Conservation (phyloP, 768 basidiomycete genomes). For the Lepiota subincarnata region DNA sequence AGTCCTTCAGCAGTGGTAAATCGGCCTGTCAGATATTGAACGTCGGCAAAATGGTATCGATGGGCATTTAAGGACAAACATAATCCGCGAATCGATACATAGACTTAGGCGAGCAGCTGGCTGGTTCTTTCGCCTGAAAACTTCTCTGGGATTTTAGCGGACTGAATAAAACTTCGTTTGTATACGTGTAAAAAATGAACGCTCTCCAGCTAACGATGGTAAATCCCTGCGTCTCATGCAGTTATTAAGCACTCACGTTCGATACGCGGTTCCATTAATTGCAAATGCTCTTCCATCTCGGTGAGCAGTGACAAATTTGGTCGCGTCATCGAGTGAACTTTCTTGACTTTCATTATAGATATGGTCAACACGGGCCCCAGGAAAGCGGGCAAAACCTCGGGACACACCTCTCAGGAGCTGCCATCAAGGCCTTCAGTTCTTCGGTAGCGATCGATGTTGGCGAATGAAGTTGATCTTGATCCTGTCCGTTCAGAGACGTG, state of each 20-base stretch:
- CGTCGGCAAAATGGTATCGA: background rate
- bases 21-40: background rate
- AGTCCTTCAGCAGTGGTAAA: background rate
- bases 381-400: too few species aligned
- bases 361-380: too few species aligned
- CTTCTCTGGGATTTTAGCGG: conserved; percentile 4
- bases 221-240: too few species aligned
- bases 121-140: too few species aligned
- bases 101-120: conserved; percentile 32
- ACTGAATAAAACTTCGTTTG: conserved; percentile 7
- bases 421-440: too few species aligned
- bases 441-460: too few species aligned
- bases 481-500: background rate
- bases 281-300: background rate
- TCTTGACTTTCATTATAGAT: too few species aligned
- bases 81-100: conserved; percentile 31
- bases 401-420: too few species aligned
- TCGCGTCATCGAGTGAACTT: too few species aligned
- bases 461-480: too few species aligned
- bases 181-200: conserved; percentile 10
- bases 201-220: conserved; percentile 3
- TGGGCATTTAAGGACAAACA: background rate
- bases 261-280: conserved; percentile 3
- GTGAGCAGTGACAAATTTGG: too few species aligned
- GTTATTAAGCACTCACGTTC: background rate